Evolutionary conservation across 106 monocot species (phyloP).

Genomic region (Triglochin maritima): DNA sequence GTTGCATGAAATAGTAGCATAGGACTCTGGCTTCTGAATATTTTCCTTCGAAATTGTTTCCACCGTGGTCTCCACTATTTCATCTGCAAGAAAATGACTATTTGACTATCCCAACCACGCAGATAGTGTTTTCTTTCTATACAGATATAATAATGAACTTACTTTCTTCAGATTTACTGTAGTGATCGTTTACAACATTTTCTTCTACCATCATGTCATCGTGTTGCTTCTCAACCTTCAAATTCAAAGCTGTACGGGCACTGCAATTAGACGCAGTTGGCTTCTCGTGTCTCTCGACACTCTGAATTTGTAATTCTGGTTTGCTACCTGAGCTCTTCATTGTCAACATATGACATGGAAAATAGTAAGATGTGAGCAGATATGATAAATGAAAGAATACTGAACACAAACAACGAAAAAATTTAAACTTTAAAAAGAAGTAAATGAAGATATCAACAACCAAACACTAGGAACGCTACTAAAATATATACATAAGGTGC

Average conservation of each 20-base stretch:
- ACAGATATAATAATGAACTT: background rate
- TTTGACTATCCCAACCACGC: background rate
- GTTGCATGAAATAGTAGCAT: background rate
- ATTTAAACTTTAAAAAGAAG: no score
- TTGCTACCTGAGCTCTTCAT: constrained; percentile 61
- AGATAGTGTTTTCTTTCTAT: background rate
- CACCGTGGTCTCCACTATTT: background rate
- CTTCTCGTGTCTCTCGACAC: constrained; percentile 21
- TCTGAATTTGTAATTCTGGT: constrained; percentile 28
- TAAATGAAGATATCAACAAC: no score
- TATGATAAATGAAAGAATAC: no score
- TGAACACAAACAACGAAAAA: constrained; percentile 5
- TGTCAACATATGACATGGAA: background rate
- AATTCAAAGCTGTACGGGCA: constrained; percentile 14
- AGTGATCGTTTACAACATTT: constrained; percentile 1
- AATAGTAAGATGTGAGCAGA: no score
- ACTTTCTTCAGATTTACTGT: constrained; percentile 10
- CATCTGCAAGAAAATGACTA: background rate
- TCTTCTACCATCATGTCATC: constrained; percentile 4
- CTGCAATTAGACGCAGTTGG: constrained; percentile 13
- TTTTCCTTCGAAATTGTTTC: background rate
- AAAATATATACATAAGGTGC: no score
- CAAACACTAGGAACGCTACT: no score
- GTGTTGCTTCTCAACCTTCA: constrained; percentile 6
- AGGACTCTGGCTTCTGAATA: background rate